A percentile compares a stretch with the other conserved stretches of the same genome.
Conservation (phyloP, 306 rosid genomes). For the Pachyrhizus erosus region DNA sequence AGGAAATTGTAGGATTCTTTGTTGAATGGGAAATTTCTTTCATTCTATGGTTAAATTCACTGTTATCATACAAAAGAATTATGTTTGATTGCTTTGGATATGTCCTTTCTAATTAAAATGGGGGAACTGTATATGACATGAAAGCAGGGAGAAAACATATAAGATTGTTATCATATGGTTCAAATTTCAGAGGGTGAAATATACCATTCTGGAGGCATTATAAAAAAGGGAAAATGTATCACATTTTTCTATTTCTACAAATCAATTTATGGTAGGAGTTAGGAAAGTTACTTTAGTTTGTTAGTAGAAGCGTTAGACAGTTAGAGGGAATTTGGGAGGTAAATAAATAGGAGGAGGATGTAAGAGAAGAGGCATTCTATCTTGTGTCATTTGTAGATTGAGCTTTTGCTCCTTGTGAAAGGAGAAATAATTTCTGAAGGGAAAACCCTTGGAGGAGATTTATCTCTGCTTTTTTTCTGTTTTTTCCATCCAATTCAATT, state of each 20-base stretch:
- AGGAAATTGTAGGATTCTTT: not conserved
- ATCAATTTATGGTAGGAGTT: not conserved
- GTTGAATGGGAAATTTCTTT: conserved; percentile 2
- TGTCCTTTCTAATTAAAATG: not conserved
- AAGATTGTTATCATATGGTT: not conserved
- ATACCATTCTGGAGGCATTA: not conserved
- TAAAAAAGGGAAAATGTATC: not conserved
- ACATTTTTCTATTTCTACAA: not conserved
- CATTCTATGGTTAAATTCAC: not conserved
- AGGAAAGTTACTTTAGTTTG: not conserved
- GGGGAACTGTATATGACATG: conserved; percentile 9
- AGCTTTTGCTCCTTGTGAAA: not conserved
- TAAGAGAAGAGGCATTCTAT: not conserved
- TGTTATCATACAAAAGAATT: conserved; percentile 30
- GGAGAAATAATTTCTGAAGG: not conserved
- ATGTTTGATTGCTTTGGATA: not conserved
- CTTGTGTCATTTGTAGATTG: not conserved
- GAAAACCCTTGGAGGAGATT: not conserved
- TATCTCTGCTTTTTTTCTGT: not conserved
- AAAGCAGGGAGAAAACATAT: not conserved
- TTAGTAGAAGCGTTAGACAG: not conserved
- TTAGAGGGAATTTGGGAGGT: not conserved
- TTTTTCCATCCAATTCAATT: not conserved
- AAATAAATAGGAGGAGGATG: not conserved
- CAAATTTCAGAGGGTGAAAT: conserved; percentile 10